A percentile compares a stretch with the other conserved stretches of the same genome.
phyloP scores from a whole-genome alignment of 2,329 filamentous ascomycete genomes.

The Fusarium equiseti region DNA sequence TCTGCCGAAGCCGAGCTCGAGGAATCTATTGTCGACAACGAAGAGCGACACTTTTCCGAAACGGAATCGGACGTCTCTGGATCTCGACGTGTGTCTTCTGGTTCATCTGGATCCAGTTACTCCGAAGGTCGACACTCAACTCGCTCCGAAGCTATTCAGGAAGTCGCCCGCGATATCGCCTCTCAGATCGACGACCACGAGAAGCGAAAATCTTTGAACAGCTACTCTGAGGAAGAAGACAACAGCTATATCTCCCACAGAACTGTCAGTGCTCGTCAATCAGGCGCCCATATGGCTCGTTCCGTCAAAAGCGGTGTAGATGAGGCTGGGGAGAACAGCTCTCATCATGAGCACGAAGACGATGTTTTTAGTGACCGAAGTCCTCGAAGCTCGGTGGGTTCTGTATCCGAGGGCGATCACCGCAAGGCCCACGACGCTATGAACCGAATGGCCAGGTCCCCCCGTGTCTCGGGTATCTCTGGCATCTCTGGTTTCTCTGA shows the following conservation, averaged over 20 bases:
- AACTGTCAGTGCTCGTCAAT: conserved; percentile 42
- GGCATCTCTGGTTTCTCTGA: conserved; percentile 66
- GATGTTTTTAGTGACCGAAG: conserved; percentile 71
- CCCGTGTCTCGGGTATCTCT: conserved; percentile 64
- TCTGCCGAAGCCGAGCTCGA: conserved; percentile 18
- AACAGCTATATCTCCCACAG: conserved; percentile 44
- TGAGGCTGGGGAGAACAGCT: conserved; percentile 59
- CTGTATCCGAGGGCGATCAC: conserved; percentile 56
- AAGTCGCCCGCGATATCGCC: conserved; percentile 64
- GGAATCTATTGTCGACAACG: conserved; percentile 12
- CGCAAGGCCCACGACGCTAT: conserved; percentile 51
- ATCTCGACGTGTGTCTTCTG: conserved; percentile 42
- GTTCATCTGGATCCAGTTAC: conserved; percentile 39
- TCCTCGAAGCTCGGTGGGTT: conserved; percentile 68
- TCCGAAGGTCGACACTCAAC: conserved; percentile 56
- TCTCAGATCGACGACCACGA: conserved; percentile 58
- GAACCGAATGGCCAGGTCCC: conserved; percentile 51
- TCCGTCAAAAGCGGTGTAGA: conserved; percentile 40
- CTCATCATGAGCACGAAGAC: conserved; percentile 65
- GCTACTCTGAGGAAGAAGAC: conserved; percentile 38
- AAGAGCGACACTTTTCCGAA: conserved; percentile 34
- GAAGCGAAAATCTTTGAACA: conserved; percentile 45
- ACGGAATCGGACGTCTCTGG: conserved; percentile 34
- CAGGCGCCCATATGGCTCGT: conserved; percentile 40
- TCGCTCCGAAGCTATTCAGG: conserved; percentile 66